Conservation (phyloP, 2,329 filamentous ascomycete genomes). For the Alternaria gansuensis region DNA sequence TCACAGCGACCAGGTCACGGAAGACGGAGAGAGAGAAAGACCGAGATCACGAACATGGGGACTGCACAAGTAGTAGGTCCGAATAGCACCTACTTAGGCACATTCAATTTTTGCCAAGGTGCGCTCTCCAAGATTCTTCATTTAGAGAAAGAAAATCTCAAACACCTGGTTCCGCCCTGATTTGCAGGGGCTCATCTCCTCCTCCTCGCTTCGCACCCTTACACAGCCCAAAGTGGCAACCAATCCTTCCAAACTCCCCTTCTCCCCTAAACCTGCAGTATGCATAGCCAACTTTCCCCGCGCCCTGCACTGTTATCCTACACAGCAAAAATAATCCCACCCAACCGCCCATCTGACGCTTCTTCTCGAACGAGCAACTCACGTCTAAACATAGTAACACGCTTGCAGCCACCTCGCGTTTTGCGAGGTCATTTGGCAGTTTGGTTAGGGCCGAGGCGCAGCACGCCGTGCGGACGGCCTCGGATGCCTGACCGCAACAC, state of each 20-base stretch:
- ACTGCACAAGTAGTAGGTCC: neutral
- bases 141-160: neutral
- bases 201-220: conserved; percentile 9
- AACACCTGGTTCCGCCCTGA: conserved; percentile 5
- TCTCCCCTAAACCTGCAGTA: neutral
- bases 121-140: conserved; percentile 4
- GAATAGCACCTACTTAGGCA: neutral
- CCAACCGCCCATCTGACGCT: neutral
- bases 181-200: conserved; percentile 12
- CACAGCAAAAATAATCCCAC: conserved; percentile 9
- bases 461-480: conserved; percentile 3
- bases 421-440: conserved; percentile 2
- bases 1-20: too few species aligned
- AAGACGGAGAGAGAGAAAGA: neutral
- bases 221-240: conserved; percentile 17
- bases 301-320: neutral
- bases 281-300: conserved; percentile 1
- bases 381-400: conserved; percentile 10
- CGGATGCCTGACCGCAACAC: conserved; percentile 8
- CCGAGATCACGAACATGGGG: neutral
- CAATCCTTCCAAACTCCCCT: neutral
- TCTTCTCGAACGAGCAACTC: conserved; percentile 8
- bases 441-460: conserved; percentile 8
- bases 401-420: conserved; percentile 2
- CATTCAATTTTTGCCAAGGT: neutral